phyloP scores from a whole-genome alignment of 306 rosid genomes.

The Ochetophila trinervis region DNA sequence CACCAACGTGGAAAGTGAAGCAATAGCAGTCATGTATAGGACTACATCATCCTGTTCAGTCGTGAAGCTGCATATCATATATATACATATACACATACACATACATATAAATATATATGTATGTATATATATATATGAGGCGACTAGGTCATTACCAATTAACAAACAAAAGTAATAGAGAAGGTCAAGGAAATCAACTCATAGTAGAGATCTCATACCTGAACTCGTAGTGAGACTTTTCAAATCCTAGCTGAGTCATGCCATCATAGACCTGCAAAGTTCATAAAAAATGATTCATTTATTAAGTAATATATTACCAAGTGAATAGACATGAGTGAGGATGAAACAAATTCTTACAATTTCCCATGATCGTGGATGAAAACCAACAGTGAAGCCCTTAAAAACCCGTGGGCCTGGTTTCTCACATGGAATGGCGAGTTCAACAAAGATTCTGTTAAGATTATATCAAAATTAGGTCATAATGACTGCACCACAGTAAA shows the following conservation, averaged over 20 bases:
- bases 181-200: constrained; percentile 17
- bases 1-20: constrained; percentile 77
- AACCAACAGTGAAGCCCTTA: constrained; percentile 91
- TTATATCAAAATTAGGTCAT: constrained; percentile 22
- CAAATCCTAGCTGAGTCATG: constrained; percentile 79
- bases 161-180: constrained; percentile 10
- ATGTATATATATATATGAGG: constrained; percentile 13
- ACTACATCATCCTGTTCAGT: constrained; percentile 64
- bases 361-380: constrained; percentile 98
- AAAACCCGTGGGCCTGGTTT: constrained; percentile 72
- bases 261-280: constrained; percentile 85
- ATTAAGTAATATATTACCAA: constrained; percentile 14
- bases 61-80: constrained; percentile 49
- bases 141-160: not conserved
- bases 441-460: constrained; percentile 67
- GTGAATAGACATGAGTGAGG: constrained; percentile 15
- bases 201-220: constrained; percentile 43
- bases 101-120: constrained; percentile 3
- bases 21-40: constrained; percentile 78
- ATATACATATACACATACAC: too few relatives aligned
- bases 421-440: constrained; percentile 77
- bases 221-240: constrained; percentile 57
- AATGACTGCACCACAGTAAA: constrained; percentile 7
- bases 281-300: constrained; percentile 21
- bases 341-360: constrained; percentile 56